Percentiles rank a stretch among this genome's conserved stretches.
These are phyloP conservation scores for Suhomyces emberorum DNA, from an alignment of 805 yeast species.

Conservation along the genomic window DNA sequence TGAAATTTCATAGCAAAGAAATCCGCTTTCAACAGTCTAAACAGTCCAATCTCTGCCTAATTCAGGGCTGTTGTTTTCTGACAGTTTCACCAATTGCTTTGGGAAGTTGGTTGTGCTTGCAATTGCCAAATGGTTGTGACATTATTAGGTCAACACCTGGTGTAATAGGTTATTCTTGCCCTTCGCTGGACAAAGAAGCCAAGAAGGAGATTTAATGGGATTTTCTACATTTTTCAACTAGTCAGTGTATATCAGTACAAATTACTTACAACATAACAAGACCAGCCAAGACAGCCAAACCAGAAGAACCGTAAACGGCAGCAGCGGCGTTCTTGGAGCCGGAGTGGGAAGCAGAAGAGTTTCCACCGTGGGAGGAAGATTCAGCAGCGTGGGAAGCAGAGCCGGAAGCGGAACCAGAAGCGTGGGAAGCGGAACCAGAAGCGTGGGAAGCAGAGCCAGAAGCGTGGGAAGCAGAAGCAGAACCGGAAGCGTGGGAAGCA, in stretches of 20 bases:
- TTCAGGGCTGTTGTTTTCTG: too few species aligned
- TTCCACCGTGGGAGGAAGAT: slow-evolving; percentile 2
- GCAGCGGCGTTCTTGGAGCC: slow-evolving; percentile 8
- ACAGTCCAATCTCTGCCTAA: too few species aligned
- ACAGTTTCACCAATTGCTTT: too few species aligned
- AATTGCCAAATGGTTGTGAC: too few species aligned
- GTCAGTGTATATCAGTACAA: background rate
- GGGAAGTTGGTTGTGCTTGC: too few species aligned
- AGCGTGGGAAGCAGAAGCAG: slow-evolving; percentile 10
- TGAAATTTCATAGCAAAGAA: too few species aligned
- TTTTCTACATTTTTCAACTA: too few species aligned
- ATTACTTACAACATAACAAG: slow-evolving; percentile 20
- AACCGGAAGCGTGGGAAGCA: slow-evolving; percentile 7
- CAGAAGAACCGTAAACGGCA: slow-evolving; percentile 17
- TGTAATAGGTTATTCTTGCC: too few species aligned
- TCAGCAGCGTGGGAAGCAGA: slow-evolving; percentile 17
- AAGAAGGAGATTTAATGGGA: too few species aligned
- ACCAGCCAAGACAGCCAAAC: slow-evolving; percentile 26
- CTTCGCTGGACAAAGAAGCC: too few species aligned
- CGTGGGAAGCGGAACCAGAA: slow-evolving; percentile 12
- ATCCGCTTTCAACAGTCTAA: too few species aligned
- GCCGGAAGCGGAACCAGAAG: slow-evolving; percentile 13
- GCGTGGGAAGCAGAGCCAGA: slow-evolving; percentile 11
- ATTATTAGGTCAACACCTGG: too few species aligned
- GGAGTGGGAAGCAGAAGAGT: slow-evolving; percentile 6